These are phyloP conservation scores for Passalora sequoiae DNA, from an alignment of 2,329 filamentous ascomycete species.

Conservation along the genomic window DNA sequence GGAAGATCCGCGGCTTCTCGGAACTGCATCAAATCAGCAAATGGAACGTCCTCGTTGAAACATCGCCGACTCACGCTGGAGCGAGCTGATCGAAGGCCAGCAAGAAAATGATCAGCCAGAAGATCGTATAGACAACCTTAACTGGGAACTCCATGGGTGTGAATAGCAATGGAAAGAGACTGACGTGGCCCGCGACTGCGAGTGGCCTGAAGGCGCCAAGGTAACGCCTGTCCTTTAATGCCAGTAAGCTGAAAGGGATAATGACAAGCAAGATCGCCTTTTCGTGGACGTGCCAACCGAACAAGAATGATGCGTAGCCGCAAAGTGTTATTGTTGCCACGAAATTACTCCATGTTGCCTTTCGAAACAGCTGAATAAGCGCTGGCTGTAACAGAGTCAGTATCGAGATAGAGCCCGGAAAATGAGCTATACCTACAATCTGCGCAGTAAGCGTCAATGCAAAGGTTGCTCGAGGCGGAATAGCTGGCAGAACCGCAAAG, in stretches of 20 bases:
- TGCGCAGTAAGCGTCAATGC: conserved; percentile 77
- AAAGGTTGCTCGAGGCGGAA: conserved; percentile 77
- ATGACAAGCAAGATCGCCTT: conserved; percentile 94
- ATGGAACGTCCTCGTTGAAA: not conserved
- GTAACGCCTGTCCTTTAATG: conserved; percentile 82
- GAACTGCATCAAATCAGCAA: conserved; percentile 46
- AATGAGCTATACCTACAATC: conserved; percentile 43
- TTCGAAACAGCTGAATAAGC: conserved; percentile 73
- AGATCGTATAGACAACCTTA: conserved; percentile 86
- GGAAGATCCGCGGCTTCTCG: conserved; percentile 71
- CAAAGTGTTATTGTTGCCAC: conserved; percentile 86
- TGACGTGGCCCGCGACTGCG: conserved; percentile 89
- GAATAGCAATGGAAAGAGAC: conserved; percentile 88
- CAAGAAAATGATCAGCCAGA: conserved; percentile 85
- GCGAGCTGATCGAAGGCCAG: conserved; percentile 81
- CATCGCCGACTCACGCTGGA: conserved; percentile 54
- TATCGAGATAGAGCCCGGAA: not conserved
- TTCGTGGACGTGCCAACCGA: conserved; percentile 98
- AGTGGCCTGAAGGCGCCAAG: conserved; percentile 87
- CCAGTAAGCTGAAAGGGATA: conserved; percentile 89
- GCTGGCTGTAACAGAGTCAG: conserved; percentile 49
- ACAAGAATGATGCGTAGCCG: conserved; percentile 92
- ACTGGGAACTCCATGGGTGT: conserved; percentile 88
- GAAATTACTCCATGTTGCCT: conserved; percentile 82
- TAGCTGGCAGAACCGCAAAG: conserved; percentile 86